Evolutionary conservation across 1,139 yeast genomes (phyloP), one percentile per base, ranked within the genome.

Genomic region (Taphrina betulina): DNA sequence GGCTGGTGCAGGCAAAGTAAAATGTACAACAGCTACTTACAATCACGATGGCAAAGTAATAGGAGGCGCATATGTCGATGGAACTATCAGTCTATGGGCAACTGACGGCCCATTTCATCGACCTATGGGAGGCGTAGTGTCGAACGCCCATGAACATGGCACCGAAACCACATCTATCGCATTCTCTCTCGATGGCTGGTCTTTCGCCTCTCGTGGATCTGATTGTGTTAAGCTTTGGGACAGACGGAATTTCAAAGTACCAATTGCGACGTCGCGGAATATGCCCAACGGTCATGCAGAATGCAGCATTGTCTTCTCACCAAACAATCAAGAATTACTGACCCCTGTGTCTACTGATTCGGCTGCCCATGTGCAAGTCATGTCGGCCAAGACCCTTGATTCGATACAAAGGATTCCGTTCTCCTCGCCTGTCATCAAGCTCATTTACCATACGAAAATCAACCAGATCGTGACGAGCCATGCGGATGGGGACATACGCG

Each of bases 181-280:
- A 20, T 61, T 60, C 24, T 59, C 34, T 23, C 55, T 56, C 3
- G 64, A 62, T 48, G 64, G 60, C 3, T 48, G 54, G 40, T 59
- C 63, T 26, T 28, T 69, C 12, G 64, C 64, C 2, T 59, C 70
- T 3, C 61, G 72, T 5, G 69, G 69, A 3, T 62, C 63, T 5
- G 69, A 66, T 36, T 63, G 60, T 72, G 14, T 56, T 5, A 70
- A 70, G 53, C 60, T 71, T 7, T 73, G 73, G 70, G 77, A 73
- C 58, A 54, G 63, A 14, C 63, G 76, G 37, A 67, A 68, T 38
- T 62, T 69, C 29, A 63, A 62, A 12, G 55, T 60, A 2, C 74
- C 76, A 3, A 58, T 71, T 12, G 62, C 72, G 23, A 67, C 63
- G 33, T 60, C 69, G 14, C 33, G 57, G 1, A 60, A 60, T 5